These are phyloP conservation scores for Boletus mariae DNA, from an alignment of 1,284 basidiomycete species.

Conservation along the genomic window DNA sequence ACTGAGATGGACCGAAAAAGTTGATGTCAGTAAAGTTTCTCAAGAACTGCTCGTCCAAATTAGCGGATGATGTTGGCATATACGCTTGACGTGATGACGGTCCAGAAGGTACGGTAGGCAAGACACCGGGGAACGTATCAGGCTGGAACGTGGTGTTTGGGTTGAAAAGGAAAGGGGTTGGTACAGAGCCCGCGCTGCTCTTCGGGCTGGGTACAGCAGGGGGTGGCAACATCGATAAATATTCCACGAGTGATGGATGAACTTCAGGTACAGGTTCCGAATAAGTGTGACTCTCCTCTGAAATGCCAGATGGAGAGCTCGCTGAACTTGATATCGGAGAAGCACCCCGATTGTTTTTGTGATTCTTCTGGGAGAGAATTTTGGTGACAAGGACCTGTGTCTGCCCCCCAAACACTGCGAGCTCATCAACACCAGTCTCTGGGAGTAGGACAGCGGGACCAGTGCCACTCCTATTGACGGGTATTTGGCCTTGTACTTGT, in stretches of 20 bases:
- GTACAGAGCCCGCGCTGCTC: background rate
- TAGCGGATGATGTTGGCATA: constrained; percentile 3
- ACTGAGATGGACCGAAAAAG: constrained; percentile 12
- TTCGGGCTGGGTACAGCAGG: constrained; percentile 20
- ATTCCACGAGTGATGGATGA: constrained; percentile 53
- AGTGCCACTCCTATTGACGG: constrained; percentile 34
- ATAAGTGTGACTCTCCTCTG: constrained; percentile 26
- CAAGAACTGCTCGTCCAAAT: constrained; percentile 24
- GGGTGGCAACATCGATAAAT: constrained; percentile 39
- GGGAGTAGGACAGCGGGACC: constrained; percentile 34
- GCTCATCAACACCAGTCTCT: constrained; percentile 55
- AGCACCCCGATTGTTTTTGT: constrained; percentile 16
- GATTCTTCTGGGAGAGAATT: constrained; percentile 38
- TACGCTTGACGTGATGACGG: constrained; percentile 12
- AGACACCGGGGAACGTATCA: constrained; percentile 1
- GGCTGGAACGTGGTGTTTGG: constrained; percentile 13
- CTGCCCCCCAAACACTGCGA: constrained; percentile 65
- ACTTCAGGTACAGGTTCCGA: constrained; percentile 44
- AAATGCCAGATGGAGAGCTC: constrained; percentile 23
- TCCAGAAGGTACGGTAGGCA: constrained; percentile 10
- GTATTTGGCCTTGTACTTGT: constrained; percentile 39
- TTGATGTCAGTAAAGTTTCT: constrained; percentile 11
- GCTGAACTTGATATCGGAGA: constrained; percentile 24
- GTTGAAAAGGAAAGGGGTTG: constrained; percentile 16
- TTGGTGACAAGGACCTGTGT: constrained; percentile 55